Evolutionary conservation across 2,329 filamentous ascomycete species (phyloP).

Genomic region (Colletotrichum melonis): DNA sequence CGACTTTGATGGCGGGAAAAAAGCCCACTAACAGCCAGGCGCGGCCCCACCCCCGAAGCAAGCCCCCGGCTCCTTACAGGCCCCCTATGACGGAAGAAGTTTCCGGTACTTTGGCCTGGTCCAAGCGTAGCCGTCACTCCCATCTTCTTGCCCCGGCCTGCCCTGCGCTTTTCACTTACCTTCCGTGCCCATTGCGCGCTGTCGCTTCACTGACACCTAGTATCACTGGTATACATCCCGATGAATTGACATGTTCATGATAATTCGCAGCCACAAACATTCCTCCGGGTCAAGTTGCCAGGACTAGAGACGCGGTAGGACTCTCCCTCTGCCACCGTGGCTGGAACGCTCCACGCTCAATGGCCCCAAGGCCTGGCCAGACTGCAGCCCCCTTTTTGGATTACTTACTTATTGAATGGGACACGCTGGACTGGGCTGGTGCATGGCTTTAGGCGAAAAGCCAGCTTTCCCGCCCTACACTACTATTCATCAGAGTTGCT

Average conservation of each 20-base stretch:
- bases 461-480: slow-evolving; percentile 10
- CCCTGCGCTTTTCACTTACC: not conserved
- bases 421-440: not conserved
- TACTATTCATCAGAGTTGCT: not conserved
- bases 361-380: not conserved
- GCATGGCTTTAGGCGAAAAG: not conserved
- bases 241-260: not conserved
- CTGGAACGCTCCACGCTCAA: not conserved
- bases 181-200: not conserved
- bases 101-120: slow-evolving; percentile 14
- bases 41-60: slow-evolving; percentile 17
- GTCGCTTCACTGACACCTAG: too few species aligned
- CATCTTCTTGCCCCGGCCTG: not conserved
- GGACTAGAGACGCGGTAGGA: slow-evolving; percentile 1
- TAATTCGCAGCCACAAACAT: not conserved
- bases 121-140: not conserved
- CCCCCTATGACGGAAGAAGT: slow-evolving; percentile 30
- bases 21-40: slow-evolving; percentile 26
- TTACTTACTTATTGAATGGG: not conserved
- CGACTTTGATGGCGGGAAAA: slow-evolving; percentile 9
- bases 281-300: not conserved
- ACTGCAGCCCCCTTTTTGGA: not conserved
- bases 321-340: not conserved
- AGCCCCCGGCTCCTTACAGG: slow-evolving; percentile 22
- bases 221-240: too few species aligned